These are phyloP conservation scores for Euphorbia neoarborescens DNA, from an alignment of 441 rosid genomes.

Conservation along the genomic window DNA sequence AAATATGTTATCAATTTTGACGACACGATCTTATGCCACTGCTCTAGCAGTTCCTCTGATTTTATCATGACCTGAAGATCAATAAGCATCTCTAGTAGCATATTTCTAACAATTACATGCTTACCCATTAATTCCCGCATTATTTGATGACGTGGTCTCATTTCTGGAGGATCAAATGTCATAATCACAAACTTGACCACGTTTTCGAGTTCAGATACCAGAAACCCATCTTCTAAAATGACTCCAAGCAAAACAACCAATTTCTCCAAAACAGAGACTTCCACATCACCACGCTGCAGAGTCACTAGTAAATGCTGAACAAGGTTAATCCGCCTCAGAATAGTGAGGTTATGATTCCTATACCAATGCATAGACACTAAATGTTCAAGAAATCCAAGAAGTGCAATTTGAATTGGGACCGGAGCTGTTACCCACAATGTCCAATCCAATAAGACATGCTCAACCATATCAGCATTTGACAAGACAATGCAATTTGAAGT, in stretches of 20 bases:
- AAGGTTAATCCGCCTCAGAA: constrained; percentile 89
- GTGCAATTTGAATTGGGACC: constrained; percentile 85
- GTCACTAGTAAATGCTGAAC: constrained; percentile 96
- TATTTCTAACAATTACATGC: constrained; percentile 96
- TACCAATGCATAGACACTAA: constrained; percentile 99
- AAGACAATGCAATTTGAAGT: constrained; percentile 95
- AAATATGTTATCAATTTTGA: constrained; percentile 94
- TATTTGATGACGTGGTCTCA: constrained; percentile 60
- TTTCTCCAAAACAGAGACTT: constrained; percentile 94
- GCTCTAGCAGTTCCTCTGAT: constrained; percentile 94
- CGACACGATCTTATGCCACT: constrained; percentile 98
- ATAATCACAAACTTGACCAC: constrained; percentile 94
- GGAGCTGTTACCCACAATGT: constrained; percentile 96
- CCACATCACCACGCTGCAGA: constrained; percentile 98
- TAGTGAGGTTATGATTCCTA: constrained; percentile 94
- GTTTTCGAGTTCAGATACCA: constrained; percentile 90
- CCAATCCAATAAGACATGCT: constrained; percentile 99
- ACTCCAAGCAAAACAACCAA: constrained; percentile 96
- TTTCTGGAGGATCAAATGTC: constrained; percentile 97
- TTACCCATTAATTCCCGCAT: constrained; percentile 91
- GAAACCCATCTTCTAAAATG: constrained; percentile 96
- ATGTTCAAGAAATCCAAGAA: constrained; percentile 95
- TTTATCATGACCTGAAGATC: constrained; percentile 97
- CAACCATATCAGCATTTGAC: constrained; percentile 98
- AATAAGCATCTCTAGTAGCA: constrained; percentile 98